Base-by-base conservation (phyloP, 345 rosid species). In the Melastoma malabathricum region DNA sequence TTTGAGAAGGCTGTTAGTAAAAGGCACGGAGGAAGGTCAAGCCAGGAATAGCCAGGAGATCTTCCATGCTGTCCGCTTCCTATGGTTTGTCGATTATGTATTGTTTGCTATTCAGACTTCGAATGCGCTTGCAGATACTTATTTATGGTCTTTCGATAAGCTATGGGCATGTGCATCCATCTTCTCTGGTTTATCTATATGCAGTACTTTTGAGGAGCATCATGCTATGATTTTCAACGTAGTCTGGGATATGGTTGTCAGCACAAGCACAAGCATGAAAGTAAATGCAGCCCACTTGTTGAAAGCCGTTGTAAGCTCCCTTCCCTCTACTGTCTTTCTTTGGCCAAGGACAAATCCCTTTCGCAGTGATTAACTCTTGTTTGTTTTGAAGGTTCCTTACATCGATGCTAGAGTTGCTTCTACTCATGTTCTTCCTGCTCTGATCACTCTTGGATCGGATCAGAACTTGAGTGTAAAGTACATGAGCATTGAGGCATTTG, bases 401-500 rank as follows among this genome's bases (percentile, higher is more conserved):
- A 60, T 84, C 18, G 94, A 84, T 38, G 89, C 83, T n/a, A 90
- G 84, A 68, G 77, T 76, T 68, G 84, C 84, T 45, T 80, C 98
- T 43, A 64, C 75, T 48, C 89, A 86, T 59, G 82, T 90, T 60
- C 68, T 90, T 60, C 98, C 98, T 25, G 96, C 96, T 54, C 63
- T 90, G 61, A 77, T 90, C 54, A 90, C 98, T 55, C 96, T 90
- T 65, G 98, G 98, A 47, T 90, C 98, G 10, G 98, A 90, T 63
- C 98, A 74, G 72, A 78, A 86, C 69, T 77, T 82, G 56, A 77
- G 67, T 70, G 96, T 90, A 50, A 90, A 86, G 69, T 80, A 84
- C 65, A 94, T 89, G 54, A 90, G 98, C 75, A 84, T 90, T 59
- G 98, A 90, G 57, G 96, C 96, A 54, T 86, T 90, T 66, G 98